phyloP scores from a whole-genome alignment of 2,329 filamentous ascomycete species.

The Salinomyces thailandicus region DNA sequence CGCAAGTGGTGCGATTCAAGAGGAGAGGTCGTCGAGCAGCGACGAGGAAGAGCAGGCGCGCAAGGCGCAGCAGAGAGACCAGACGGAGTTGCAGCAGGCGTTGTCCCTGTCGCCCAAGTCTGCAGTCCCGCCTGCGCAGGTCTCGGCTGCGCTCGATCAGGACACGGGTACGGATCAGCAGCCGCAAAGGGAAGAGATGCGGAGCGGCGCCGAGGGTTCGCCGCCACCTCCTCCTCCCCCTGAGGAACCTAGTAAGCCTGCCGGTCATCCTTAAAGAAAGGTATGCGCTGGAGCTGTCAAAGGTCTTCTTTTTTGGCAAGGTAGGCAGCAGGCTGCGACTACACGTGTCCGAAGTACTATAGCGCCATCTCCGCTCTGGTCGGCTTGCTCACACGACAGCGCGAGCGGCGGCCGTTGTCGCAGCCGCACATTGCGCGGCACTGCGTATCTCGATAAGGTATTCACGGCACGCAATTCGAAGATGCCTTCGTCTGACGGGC shows the following conservation, averaged over 20 bases:
- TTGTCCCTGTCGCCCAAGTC: conserved; percentile 17
- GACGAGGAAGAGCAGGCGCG: conserved; percentile 26
- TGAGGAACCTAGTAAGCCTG: conserved; percentile 19
- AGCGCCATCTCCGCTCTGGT: too few species aligned
- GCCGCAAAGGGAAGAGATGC: conserved; percentile 17
- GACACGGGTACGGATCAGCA: conserved; percentile 18
- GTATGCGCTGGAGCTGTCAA: too few species aligned
- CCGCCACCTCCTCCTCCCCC: conserved; percentile 19
- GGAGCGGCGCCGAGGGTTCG: conserved; percentile 21
- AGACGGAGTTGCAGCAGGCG: conserved; percentile 16
- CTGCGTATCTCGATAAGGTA: too few species aligned
- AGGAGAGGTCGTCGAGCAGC: conserved; percentile 29
- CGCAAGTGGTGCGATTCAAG: conserved; percentile 13
- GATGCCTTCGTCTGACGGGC: too few species aligned
- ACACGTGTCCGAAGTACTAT: too few species aligned
- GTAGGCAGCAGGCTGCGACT: too few species aligned
- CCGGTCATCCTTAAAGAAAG: conserved; percentile 19
- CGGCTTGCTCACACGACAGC: too few species aligned
- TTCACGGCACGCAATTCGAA: too few species aligned
- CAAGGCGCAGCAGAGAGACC: conserved; percentile 4
- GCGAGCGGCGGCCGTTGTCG: too few species aligned
- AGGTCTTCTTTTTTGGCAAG: too few species aligned
- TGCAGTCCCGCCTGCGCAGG: conserved; percentile 18
- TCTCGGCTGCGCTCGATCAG: conserved; percentile 12
- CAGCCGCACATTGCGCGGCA: too few species aligned